Evolutionary conservation across 345 rosid species (phyloP).

Genomic region (Moringa oleifera): DNA sequence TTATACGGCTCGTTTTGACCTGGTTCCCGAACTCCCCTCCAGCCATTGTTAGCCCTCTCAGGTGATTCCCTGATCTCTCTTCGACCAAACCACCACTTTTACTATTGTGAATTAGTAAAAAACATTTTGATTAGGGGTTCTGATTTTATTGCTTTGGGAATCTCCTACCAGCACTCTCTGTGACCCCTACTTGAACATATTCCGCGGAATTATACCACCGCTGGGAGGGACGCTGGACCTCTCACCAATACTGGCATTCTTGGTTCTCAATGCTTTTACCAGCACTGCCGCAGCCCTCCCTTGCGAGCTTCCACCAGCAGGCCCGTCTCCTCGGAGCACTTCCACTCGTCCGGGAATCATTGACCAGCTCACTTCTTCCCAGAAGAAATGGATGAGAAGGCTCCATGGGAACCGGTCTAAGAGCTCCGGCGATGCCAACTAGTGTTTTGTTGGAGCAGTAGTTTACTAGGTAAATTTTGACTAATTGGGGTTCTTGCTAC

Average conservation of each 20-base stretch:
- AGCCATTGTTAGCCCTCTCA: conserved; percentile 88
- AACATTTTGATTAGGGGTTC: neutral
- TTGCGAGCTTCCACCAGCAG: conserved; percentile 59
- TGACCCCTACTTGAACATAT: conserved; percentile 94
- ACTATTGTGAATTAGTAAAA: too few relatives aligned
- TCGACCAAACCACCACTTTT: neutral
- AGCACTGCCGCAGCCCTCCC: conserved; percentile 83
- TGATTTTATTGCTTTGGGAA: neutral
- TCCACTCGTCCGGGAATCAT: too few relatives aligned
- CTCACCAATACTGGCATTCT: conserved; percentile 80
- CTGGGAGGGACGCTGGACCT: conserved; percentile 81
- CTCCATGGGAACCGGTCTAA: conserved; percentile 26
- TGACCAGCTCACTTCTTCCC: conserved; percentile 31
- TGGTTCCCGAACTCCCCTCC: conserved; percentile 98
- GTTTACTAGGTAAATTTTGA: neutral
- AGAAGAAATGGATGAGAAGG: conserved; percentile 75
- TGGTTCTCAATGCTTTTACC: conserved; percentile 75
- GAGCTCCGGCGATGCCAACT: conserved; percentile 18
- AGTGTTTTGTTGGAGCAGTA: conserved; percentile 2
- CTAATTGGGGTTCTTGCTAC: neutral
- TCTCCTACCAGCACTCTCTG: conserved; percentile 57
- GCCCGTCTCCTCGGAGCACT: conserved; percentile 11
- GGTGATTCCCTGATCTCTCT: conserved; percentile 35
- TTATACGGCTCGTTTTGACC: conserved; percentile 81
- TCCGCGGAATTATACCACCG: conserved; percentile 93